Percentiles rank a stretch among this genome's conserved stretches.
These are phyloP conservation scores for Penicillium sp. DNA, from an alignment of 2,329 filamentous ascomycete species.

Conservation along the genomic window DNA sequence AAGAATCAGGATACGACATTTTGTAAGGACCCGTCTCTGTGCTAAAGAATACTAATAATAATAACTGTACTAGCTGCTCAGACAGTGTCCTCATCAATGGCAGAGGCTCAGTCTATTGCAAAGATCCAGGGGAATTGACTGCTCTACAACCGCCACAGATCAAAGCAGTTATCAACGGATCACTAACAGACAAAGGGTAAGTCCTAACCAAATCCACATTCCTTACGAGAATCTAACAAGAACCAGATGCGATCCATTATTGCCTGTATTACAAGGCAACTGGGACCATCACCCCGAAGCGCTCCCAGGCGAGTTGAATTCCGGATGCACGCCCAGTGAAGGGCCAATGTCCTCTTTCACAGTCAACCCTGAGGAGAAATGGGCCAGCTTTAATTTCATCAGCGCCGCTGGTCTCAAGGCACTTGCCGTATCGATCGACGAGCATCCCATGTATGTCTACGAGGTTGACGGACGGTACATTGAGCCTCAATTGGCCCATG, in stretches of 20 bases:
- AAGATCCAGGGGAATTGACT: conserved; percentile 12
- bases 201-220: not conserved
- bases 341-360: conserved; percentile 44
- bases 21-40: not conserved
- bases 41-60: not conserved
- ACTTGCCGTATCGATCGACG: conserved; percentile 43
- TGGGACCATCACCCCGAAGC: conserved; percentile 18
- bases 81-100: conserved; percentile 22
- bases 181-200: conserved; percentile 20
- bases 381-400: conserved; percentile 54
- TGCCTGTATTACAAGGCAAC: conserved; percentile 6
- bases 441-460: conserved; percentile 38
- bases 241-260: conserved; percentile 13
- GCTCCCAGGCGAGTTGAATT: conserved; percentile 14
- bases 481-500: conserved; percentile 30
- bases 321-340: conserved; percentile 45
- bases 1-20: not conserved
- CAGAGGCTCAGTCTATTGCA: conserved; percentile 17
- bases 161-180: conserved; percentile 3
- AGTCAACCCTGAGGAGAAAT: conserved; percentile 38
- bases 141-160: not conserved
- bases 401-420: conserved; percentile 48
- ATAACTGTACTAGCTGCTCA: conserved; percentile 7
- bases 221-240: not conserved
- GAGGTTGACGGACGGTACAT: conserved; percentile 38